Evolutionary conservation across 495 filamentous ascomycete genomes (phyloP).

Genomic region (Penicillium macrosclerotiorum): DNA sequence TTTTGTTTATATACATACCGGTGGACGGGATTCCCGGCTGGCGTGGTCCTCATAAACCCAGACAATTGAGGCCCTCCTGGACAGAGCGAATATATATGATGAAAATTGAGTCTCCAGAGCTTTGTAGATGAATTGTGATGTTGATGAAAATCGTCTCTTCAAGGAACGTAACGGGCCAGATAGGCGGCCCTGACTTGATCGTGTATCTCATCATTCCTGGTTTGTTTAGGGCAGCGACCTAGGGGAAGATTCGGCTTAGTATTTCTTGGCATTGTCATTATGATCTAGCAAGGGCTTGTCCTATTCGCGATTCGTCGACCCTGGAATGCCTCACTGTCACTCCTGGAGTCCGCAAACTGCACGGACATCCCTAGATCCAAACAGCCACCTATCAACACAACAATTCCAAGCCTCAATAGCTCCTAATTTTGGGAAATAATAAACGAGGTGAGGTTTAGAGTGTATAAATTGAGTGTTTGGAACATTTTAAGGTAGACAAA

Average conservation of each 20-base stretch:
- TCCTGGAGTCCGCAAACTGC: conserved; percentile 4
- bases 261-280: conserved; percentile 13
- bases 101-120: too few relatives aligned
- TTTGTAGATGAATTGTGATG: too few relatives aligned
- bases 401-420: neutral
- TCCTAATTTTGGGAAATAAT: neutral
- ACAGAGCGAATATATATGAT: too few relatives aligned
- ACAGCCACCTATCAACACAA: neutral
- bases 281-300: conserved; percentile 5
- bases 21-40: too few relatives aligned
- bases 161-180: neutral
- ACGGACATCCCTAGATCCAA: conserved; percentile 20
- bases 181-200: neutral
- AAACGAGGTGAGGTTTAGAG: too few relatives aligned
- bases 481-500: neutral
- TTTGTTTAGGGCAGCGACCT: neutral
- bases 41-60: too few relatives aligned
- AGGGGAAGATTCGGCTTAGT: neutral
- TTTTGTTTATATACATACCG: too few relatives aligned
- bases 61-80: too few relatives aligned
- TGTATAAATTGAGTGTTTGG: too few relatives aligned
- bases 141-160: neutral
- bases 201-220: conserved; percentile 12
- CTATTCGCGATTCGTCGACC: conserved; percentile 1
- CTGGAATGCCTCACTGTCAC: conserved; percentile 20